Conservation (phyloP, 2,329 filamentous ascomycete species). For the Apiospora rasikravindrae region DNA sequence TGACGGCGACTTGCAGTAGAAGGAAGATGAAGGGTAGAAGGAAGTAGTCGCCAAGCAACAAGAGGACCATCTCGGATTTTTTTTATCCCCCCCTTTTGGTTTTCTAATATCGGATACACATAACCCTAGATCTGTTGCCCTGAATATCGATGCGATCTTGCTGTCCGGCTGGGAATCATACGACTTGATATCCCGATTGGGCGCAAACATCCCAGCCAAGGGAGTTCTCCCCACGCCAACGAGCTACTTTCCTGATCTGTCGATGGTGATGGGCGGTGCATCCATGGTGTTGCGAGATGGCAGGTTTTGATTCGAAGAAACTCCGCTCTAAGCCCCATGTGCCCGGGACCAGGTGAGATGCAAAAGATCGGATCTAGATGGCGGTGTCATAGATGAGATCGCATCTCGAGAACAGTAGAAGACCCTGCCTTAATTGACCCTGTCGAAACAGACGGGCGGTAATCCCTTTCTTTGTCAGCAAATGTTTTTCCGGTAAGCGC, state of each 20-base stretch:
- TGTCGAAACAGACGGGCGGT: conserved; percentile 11
- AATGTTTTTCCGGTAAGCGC: neutral
- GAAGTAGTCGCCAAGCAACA: neutral
- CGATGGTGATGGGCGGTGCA: conserved; percentile 10
- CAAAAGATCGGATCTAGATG: conserved; percentile 16
- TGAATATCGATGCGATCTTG: neutral
- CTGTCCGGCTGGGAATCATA: neutral
- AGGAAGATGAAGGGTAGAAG: neutral
- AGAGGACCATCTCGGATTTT: neutral
- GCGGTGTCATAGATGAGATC: conserved; percentile 17
- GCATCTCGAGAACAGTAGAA: neutral
- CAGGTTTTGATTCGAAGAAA: conserved; percentile 12
- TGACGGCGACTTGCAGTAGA: neutral
- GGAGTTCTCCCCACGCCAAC: neutral
- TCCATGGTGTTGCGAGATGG: neutral
- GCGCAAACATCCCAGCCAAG: neutral
- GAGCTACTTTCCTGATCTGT: conserved; percentile 12
- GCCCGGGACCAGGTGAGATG: neutral
- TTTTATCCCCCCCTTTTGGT: neutral
- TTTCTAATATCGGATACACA: neutral
- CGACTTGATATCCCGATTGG: conserved; percentile 4
- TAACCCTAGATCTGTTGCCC: neutral
- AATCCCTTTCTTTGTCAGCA: neutral
- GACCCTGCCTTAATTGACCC: conserved; percentile 5
- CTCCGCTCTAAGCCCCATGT: conserved; percentile 9